Conservation (phyloP, 129 eudicot genomes). For the Flaveria linearis region DNA sequence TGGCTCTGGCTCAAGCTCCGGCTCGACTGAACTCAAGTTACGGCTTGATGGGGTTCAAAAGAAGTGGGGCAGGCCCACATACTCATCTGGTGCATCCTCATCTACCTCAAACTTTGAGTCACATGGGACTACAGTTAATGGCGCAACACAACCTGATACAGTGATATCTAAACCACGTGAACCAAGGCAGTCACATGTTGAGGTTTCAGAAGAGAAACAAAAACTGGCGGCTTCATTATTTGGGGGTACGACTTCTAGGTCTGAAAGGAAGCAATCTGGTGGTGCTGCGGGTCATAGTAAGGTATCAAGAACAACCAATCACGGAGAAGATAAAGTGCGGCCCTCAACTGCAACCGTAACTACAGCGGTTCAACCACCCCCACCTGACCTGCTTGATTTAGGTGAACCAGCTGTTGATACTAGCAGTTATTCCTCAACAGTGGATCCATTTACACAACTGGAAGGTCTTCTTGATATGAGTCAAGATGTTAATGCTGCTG, state of each 20-base stretch:
- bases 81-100: slow-evolving; percentile 72
- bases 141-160: slow-evolving; percentile 45
- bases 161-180: slow-evolving; percentile 44
- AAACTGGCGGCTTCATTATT: slow-evolving; percentile 87
- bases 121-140: slow-evolving; percentile 43
- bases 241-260: slow-evolving; percentile 60
- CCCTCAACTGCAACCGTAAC: slow-evolving; percentile 29
- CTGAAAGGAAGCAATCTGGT: slow-evolving; percentile 62
- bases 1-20: slow-evolving; percentile 13
- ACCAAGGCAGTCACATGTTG: slow-evolving; percentile 49
- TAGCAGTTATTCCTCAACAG: slow-evolving; percentile 31
- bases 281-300: slow-evolving; percentile 49
- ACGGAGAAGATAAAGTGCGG: slow-evolving; percentile 41
- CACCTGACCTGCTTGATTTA: slow-evolving; percentile 83
- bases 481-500: slow-evolving; percentile 41
- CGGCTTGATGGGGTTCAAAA: slow-evolving; percentile 94
- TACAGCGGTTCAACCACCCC: slow-evolving; percentile 48
- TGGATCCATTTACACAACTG: slow-evolving; percentile 80
- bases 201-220: slow-evolving; percentile 79
- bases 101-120: slow-evolving; percentile 63
- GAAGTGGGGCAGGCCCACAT: slow-evolving; percentile 88
- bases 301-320: slow-evolving; percentile 47
- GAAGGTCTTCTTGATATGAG: slow-evolving; percentile 80
- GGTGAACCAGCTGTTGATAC: slow-evolving; percentile 56
- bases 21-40: slow-evolving; percentile 66